Base-by-base conservation (phyloP, 1,284 basidiomycete species). In the Cryptococcus jaspeensis region DNA sequence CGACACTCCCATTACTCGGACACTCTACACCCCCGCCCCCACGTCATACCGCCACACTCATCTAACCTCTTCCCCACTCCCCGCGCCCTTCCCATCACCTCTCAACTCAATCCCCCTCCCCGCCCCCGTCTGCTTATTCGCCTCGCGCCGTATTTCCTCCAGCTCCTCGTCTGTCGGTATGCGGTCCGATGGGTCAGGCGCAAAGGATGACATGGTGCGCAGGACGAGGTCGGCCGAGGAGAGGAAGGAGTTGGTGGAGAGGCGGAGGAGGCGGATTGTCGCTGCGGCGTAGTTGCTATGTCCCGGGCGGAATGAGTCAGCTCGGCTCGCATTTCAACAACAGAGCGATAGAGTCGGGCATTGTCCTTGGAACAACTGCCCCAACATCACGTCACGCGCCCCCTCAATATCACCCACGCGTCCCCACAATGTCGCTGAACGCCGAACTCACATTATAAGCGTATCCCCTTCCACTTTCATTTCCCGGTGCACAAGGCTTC, bases 181-280 rank as follows among this genome's bases (percentile, higher is more conserved):
- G 4, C 50, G 56, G 28, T 59, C 63, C 13, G 61, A 49, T 1
- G 72, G 64, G 55, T 73, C 72, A 22, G 72, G 68, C 6, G 75
- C 76, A 57, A 92, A 93, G 62, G 87, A 85, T 52, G 83, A 84
- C 64, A 94, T 81, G n/a, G 90, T 92, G 38, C 88, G 85, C 13
- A 87, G 81, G 48, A 93, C 84, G 37, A 94, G 81, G 71, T 93
- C 90, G 36, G 90, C 82, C 63, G 90, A 92, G 68, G 93, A 90
- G 43, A 94, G 81, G 77, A 90, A 92, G 3, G 86, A 85, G 66
- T 93, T 94, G 44, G 88, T 81, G 0, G 87, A 84, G 41, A 94
- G 79, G 55, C 91, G 84, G 6, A 90, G 85, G n/a, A 93, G 80
- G 46, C 91, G 85, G 53, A 93, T 80, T 0, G 91, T 93, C 46